These are phyloP conservation scores for Toxoplasma gondii DNA, from an alignment of 169 alveolate genomes.

Conservation along the genomic window DNA sequence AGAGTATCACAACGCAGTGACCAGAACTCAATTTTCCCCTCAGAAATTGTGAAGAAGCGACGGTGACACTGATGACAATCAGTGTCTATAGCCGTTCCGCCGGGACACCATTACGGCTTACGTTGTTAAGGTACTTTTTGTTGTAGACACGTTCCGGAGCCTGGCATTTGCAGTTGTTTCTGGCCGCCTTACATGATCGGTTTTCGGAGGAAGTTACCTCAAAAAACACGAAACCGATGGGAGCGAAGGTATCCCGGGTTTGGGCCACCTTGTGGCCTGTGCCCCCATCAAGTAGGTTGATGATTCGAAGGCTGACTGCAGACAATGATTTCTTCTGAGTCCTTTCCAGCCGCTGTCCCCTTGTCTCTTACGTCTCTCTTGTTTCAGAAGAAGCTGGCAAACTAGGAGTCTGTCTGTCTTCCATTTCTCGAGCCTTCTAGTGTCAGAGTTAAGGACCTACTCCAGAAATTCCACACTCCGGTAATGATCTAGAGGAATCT, in stretches of 20 bases:
- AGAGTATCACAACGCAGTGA: conserved; percentile 47
- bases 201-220: conserved; percentile 27
- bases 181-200: background rate
- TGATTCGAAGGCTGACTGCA: conserved; percentile 59
- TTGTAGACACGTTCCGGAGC: conserved; percentile 65
- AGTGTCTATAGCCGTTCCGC: background rate
- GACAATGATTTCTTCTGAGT: background rate
- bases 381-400: conserved; percentile 65
- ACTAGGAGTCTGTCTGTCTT: conserved; percentile 49
- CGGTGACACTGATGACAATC: conserved; percentile 38
- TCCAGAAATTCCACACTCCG: conserved; percentile 67
- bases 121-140: conserved; percentile 61
- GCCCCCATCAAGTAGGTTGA: conserved; percentile 59
- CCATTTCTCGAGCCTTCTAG: background rate
- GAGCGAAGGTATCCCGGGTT: conserved; percentile 59
- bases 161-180: background rate
- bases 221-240: conserved; percentile 67
- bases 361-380: conserved; percentile 53
- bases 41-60: conserved; percentile 54
- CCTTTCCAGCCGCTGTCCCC: background rate
- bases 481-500: conserved; percentile 49
- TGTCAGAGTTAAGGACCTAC: background rate
- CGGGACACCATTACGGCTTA: background rate
- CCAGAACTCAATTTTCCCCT: conserved; percentile 60
- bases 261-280: conserved; percentile 53